Evolutionary conservation across 345 rosid species (phyloP).

Genomic region (Salix caprea): DNA sequence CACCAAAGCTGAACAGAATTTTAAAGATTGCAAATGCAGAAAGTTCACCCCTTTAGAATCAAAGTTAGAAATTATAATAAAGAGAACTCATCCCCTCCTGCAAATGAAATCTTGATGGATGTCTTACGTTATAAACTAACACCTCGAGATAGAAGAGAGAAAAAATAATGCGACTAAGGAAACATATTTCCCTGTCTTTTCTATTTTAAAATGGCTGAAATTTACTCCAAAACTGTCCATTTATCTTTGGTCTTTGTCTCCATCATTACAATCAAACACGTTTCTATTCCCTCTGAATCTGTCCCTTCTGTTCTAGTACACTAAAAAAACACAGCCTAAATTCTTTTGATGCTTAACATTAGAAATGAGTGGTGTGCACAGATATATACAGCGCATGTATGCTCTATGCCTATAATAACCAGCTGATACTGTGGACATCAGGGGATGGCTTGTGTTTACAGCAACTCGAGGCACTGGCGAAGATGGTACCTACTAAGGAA

Average conservation of each 20-base stretch:
- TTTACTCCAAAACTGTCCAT: too few species aligned
- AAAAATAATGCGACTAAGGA: too few species aligned
- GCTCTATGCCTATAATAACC: not conserved
- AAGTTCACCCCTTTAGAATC: not conserved
- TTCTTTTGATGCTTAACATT: not conserved
- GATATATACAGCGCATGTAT: not conserved
- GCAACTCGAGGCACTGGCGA: slow-evolving; percentile 84
- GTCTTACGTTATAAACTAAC: not conserved
- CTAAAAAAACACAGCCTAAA: not conserved
- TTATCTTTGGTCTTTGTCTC: too few species aligned
- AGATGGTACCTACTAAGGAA: slow-evolving; percentile 90
- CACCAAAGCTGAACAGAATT: not conserved
- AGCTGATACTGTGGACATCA: slow-evolving; percentile 16
- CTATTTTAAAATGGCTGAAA: too few species aligned
- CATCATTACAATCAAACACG: too few species aligned
- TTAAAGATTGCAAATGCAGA: not conserved
- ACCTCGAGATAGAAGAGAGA: too few species aligned
- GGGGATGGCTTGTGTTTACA: slow-evolving; percentile 73
- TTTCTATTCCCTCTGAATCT: too few species aligned
- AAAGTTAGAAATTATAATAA: not conserved
- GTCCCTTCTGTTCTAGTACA: not conserved
- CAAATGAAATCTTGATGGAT: not conserved
- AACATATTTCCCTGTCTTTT: too few species aligned
- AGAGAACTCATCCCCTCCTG: not conserved
- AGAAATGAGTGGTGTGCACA: not conserved